Evolutionary conservation across 1,284 basidiomycete species (phyloP).

Genomic region (Athelia psychrophila): DNA sequence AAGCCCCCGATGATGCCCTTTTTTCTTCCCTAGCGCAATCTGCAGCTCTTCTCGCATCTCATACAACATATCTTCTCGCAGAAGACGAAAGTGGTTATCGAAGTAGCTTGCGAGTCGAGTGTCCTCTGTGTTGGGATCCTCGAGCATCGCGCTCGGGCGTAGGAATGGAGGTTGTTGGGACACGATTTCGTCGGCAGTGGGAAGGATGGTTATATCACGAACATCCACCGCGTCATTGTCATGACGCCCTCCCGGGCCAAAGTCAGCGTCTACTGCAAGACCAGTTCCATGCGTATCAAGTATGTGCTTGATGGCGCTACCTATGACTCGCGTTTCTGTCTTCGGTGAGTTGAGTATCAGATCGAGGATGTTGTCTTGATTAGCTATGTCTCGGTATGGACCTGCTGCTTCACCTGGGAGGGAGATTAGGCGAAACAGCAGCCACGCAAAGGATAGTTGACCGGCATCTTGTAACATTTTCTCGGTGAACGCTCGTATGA

Average conservation of each 20-base stretch:
- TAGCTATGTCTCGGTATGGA: constrained; percentile 36
- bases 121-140: constrained; percentile 36
- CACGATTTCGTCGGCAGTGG: constrained; percentile 53
- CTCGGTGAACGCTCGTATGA: constrained; percentile 36
- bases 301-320: constrained; percentile 41
- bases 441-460: constrained; percentile 43
- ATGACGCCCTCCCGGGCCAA: constrained; percentile 56
- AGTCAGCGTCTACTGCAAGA: constrained; percentile 16
- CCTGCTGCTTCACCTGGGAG: constrained; percentile 33
- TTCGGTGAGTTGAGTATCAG: constrained; percentile 33
- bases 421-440: constrained; percentile 46
- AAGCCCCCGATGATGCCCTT: constrained; percentile 35
- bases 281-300: constrained; percentile 25
- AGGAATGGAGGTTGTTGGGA: constrained; percentile 45
- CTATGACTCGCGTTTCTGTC: constrained; percentile 29
- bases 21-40: constrained; percentile 41
- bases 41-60: constrained; percentile 61
- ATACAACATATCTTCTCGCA: constrained; percentile 64
- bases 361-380: constrained; percentile 27
- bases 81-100: constrained; percentile 62
- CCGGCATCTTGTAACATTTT: constrained; percentile 33
- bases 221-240: constrained; percentile 64
- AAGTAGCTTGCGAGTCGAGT: constrained; percentile 44
- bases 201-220: constrained; percentile 53
- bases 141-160: constrained; percentile 37